phyloP scores from a whole-genome alignment of 305 asterid genomes.

The Fraxinus sp. region DNA sequence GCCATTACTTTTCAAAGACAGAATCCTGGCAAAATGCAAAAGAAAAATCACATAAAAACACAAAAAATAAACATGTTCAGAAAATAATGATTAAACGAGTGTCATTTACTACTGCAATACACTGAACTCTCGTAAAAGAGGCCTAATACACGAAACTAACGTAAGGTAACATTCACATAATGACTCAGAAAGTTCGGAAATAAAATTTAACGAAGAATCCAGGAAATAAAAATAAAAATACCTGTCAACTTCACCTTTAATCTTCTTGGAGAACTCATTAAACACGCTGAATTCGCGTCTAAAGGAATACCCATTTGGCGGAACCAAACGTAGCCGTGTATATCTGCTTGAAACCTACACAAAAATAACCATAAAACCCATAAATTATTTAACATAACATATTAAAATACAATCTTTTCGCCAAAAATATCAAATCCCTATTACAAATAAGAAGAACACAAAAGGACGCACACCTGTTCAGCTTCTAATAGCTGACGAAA shows the following conservation, averaged over 20 bases:
- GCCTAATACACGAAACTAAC: neutral
- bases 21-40: neutral
- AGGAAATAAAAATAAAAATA: neutral
- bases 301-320: slow-evolving; percentile 31
- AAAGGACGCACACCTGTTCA: slow-evolving; percentile 43
- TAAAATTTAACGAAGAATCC: neutral
- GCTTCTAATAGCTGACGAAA: slow-evolving; percentile 44
- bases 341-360: slow-evolving; percentile 41
- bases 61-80: neutral
- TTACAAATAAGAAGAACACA: neutral
- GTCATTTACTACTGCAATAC: neutral
- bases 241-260: slow-evolving; percentile 65
- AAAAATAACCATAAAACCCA: slow-evolving; percentile 5
- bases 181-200: neutral
- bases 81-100: neutral
- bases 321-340: slow-evolving; percentile 31
- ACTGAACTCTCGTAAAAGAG: neutral
- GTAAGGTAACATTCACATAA: neutral
- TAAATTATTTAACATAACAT: neutral
- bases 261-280: slow-evolving; percentile 61
- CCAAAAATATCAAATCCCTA: neutral
- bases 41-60: neutral
- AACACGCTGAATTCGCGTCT: slow-evolving; percentile 62
- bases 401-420: neutral
- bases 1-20: neutral